These are phyloP conservation scores for Xerocomus potaroensis DNA, from an alignment of 768 basidiomycete species.

Conservation along the genomic window DNA sequence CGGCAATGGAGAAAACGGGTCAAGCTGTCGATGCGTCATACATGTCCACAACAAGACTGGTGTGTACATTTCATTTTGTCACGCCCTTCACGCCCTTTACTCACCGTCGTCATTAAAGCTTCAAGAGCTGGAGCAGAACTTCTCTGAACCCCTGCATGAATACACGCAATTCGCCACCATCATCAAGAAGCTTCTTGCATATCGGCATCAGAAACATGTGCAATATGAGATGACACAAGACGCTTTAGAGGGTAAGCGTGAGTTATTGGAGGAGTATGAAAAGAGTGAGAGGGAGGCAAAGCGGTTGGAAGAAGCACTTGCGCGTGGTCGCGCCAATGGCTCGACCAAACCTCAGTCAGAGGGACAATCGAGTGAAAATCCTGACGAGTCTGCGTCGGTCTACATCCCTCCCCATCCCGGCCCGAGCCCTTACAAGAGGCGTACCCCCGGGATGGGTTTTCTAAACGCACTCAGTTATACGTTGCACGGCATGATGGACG, in stretches of 20 bases:
- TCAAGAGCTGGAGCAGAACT: constrained; percentile 90
- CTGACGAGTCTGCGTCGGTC: constrained; percentile 42
- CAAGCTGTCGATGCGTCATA: constrained; percentile 95
- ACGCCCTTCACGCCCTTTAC: constrained; percentile 1
- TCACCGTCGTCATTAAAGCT: constrained; percentile 46
- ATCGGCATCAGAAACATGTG: constrained; percentile 96
- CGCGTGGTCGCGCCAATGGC: constrained; percentile 45
- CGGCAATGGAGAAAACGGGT: constrained; percentile 92
- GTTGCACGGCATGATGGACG: constrained; percentile 97
- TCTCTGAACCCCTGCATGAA: constrained; percentile 94
- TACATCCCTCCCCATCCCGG: constrained; percentile 79
- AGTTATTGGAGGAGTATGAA: constrained; percentile 84
- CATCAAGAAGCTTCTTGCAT: constrained; percentile 90
- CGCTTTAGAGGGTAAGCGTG: constrained; percentile 75
- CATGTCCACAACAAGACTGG: constrained; percentile 86
- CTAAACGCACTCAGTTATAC: constrained; percentile 92
- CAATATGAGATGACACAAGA: constrained; percentile 98
- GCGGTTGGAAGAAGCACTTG: constrained; percentile 83
- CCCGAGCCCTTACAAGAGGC: constrained; percentile 58
- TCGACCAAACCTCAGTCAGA: constrained; percentile 23
- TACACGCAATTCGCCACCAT: constrained; percentile 93
- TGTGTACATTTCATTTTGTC: constrained; percentile 34
- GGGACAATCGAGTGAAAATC: constrained; percentile 31
- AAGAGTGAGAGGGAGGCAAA: constrained; percentile 89
- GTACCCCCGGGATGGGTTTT: constrained; percentile 78